Base-by-base conservation (phyloP, 2,329 filamentous ascomycete genomes). In the Penicillium sp. region DNA sequence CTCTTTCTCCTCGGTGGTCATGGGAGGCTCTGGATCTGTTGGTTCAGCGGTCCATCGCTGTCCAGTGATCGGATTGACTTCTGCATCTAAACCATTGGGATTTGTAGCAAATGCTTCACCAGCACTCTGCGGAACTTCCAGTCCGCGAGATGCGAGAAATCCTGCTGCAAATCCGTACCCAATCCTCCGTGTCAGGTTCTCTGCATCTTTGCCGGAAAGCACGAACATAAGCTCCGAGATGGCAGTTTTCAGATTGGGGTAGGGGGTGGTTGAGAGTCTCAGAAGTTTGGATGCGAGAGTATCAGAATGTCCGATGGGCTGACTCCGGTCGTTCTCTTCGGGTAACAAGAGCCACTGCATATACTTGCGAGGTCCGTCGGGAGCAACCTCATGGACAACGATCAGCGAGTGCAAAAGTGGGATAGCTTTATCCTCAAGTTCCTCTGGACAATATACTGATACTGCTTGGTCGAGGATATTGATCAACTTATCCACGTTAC, bases 161-260 rank as follows among this genome's bases (percentile, higher is more conserved):
- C 93, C 93, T 0, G 89, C 87, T 0, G 93, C 93, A 58, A 87
- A 95, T 0, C 93, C 93, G 60, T 95, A 98, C 0, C 93, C 93
- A 9, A 98, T 87, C 53, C 96, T 96, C 36, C 86, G 77, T 1
- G 97, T 86, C 57, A 96, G 93, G 19, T 76, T 84, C 11, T 77
- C 78, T 0, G 90, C 79, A 54, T 96, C 83, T 54, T 83, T 86
- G 49, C 84, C 84, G 0, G 89, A 95, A 18, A 97, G 75, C 50
- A 94, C 86, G 61, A 94, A 98, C 46, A 96, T 78, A 16, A 98
- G 74, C 19, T 83, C 76, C 0, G 86, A 86, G 36, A 94, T 84
- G 13, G 80, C 79, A 32, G 86, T 81, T 13, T 88, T 80, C 3
- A 95, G 71, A 26, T 83, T 81, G 0, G 87, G 80, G 0, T 86